These are phyloP conservation scores for Paraphoma sp. DNA, from an alignment of 2,329 filamentous ascomycete species.

Conservation along the genomic window DNA sequence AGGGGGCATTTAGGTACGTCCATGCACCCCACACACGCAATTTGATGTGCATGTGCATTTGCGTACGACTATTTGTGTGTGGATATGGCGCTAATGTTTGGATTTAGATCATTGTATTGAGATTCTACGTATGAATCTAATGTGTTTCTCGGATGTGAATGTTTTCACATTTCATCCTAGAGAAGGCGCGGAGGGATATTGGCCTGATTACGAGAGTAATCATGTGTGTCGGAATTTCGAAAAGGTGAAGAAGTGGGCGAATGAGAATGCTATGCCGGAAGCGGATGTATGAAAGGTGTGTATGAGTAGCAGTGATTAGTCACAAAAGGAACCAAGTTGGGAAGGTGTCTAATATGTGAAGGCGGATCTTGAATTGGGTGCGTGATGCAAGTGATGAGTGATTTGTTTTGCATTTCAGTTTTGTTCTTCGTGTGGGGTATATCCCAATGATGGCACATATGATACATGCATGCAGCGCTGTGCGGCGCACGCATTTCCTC, in stretches of 20 bases:
- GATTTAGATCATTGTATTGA: conserved; percentile 48
- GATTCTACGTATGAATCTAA: conserved; percentile 45
- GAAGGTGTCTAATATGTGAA: no score
- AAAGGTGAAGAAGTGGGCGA: conserved; percentile 41
- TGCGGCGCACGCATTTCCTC: not conserved
- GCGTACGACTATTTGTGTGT: no score
- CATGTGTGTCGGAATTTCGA: conserved; percentile 46
- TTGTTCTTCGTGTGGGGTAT: conserved; percentile 4
- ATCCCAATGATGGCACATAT: conserved; percentile 26
- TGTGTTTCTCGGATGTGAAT: conserved; percentile 44
- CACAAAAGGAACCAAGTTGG: no score
- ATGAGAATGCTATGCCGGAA: conserved; percentile 40
- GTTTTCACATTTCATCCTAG: conserved; percentile 42
- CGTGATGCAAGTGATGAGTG: no score
- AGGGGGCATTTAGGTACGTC: conserved; percentile 35
- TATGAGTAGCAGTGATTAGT: no score
- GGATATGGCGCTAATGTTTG: no score
- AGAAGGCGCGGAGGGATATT: conserved; percentile 29
- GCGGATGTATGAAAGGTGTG: conserved; percentile 27
- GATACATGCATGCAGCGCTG: conserved; percentile 16
- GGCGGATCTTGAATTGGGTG: no score
- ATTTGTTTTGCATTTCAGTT: no score
- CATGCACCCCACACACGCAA: no score
- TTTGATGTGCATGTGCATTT: no score
- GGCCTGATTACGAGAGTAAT: conserved; percentile 40